phyloP scores from a whole-genome alignment of 2,329 filamentous ascomycete genomes.

The Venturia asperata region DNA sequence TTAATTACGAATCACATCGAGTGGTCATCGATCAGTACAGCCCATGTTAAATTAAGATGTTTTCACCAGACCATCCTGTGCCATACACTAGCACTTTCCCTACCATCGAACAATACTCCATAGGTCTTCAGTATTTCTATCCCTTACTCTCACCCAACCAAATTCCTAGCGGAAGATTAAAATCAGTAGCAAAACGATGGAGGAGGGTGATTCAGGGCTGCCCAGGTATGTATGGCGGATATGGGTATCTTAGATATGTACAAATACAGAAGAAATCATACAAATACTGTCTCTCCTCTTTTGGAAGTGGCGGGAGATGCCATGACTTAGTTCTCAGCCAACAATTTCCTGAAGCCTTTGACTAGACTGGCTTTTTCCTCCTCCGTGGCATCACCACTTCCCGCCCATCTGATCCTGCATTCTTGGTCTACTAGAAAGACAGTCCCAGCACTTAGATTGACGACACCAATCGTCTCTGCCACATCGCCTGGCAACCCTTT shows the following conservation, averaged over 20 bases:
- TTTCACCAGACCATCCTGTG: no score
- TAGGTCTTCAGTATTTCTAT: no score
- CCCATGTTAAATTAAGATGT: no score
- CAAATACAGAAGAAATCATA: neutral
- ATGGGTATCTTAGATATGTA: neutral
- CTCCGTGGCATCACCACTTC: conserved; percentile 61
- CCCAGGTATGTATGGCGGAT: neutral
- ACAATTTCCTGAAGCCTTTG: conserved; percentile 55
- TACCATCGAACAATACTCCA: no score
- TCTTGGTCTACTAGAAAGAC: conserved; percentile 82
- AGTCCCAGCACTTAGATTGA: conserved; percentile 91
- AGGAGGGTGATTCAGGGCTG: no score
- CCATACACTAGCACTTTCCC: no score
- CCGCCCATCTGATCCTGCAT: conserved; percentile 91
- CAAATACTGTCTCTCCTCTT: neutral
- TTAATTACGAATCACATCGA: no score
- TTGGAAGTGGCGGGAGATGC: neutral
- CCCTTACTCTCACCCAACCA: no score
- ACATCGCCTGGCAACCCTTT: conserved; percentile 50
- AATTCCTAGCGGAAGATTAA: no score
- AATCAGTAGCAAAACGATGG: no score
- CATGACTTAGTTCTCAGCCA: conserved; percentile 38
- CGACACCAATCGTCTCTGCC: conserved; percentile 55
- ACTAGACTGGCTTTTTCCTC: conserved; percentile 62
- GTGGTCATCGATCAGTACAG: no score